Conservation (phyloP, 768 basidiomycete species). For the Phaffia australis region DNA sequence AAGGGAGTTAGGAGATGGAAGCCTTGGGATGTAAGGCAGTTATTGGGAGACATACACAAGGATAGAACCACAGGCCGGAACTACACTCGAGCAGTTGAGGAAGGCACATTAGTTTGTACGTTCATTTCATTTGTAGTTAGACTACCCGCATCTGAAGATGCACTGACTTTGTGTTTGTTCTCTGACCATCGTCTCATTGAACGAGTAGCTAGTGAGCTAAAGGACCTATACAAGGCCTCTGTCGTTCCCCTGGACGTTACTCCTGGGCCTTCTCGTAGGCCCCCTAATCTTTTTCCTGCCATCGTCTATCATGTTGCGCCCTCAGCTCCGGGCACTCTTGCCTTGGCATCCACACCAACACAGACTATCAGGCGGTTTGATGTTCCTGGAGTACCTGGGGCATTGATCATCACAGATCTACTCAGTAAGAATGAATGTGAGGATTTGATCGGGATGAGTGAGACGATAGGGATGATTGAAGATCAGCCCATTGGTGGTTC, state of each 20-base stretch:
- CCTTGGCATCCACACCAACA: constrained; percentile 30
- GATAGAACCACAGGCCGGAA: neutral
- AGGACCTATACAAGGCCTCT: constrained; percentile 14
- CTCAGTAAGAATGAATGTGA: constrained; percentile 44
- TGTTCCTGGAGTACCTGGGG: constrained; percentile 45
- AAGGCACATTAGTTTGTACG: constrained; percentile 31
- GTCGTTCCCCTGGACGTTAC: constrained; percentile 36
- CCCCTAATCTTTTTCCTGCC: constrained; percentile 48
- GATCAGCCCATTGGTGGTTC: constrained; percentile 48
- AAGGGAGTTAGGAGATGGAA: constrained; percentile 30
- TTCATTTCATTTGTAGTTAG: constrained; percentile 27
- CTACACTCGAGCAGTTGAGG: constrained; percentile 26
- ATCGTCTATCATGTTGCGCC: constrained; percentile 44
- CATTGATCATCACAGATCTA: constrained; percentile 46
- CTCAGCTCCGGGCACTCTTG: constrained; percentile 36
- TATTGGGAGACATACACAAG: constrained; percentile 11
- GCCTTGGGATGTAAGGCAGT: constrained; percentile 31
- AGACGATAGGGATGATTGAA: constrained; percentile 45
- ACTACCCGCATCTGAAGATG: neutral
- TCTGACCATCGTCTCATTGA: neutral
- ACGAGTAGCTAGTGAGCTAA: neutral
- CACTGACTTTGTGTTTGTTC: neutral
- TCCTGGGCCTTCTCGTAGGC: constrained; percentile 45
- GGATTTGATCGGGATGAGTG: constrained; percentile 43
- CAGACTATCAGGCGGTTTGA: constrained; percentile 38